Conservation (phyloP, 75 land plant genomes). For the Cunninghamia lanceolata region DNA sequence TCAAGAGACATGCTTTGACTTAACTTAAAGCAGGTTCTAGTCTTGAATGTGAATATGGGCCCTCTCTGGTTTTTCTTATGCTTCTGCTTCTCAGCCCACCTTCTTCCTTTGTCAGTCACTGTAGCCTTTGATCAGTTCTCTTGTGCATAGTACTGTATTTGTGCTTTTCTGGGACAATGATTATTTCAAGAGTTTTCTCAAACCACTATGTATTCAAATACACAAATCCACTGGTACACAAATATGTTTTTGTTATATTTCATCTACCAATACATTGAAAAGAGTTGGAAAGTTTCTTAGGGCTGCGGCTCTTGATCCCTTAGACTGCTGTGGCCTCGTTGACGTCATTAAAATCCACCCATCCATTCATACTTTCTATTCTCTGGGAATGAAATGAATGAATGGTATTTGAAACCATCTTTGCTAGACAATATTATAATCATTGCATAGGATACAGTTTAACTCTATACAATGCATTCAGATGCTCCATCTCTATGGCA, state of each 20-base stretch:
- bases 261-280: neutral
- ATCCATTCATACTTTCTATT: too few relatives aligned
- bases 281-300: too few relatives aligned
- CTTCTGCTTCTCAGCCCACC: neutral
- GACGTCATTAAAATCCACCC: too few relatives aligned
- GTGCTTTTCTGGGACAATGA: slow-evolving; percentile 4
- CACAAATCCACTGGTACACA: neutral
- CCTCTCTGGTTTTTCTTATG: neutral
- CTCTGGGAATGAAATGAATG: neutral
- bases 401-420: slow-evolving; percentile 1
- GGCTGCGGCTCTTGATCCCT: too few relatives aligned
- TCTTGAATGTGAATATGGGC: neutral
- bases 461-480: neutral
- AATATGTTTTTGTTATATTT: neutral
- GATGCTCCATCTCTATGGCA: neutral
- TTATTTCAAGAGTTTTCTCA: neutral
- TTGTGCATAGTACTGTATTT: neutral
- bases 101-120: neutral
- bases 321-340: too few relatives aligned
- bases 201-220: neutral
- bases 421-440: neutral
- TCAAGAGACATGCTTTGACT: neutral
- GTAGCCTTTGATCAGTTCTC: neutral
- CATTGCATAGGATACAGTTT: neutral
- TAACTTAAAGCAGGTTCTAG: neutral